Evolutionary conservation across 2,329 filamentous ascomycete genomes (phyloP), one percentile per base, ranked within the genome.

Genomic region (Myrmaecium sp.): DNA sequence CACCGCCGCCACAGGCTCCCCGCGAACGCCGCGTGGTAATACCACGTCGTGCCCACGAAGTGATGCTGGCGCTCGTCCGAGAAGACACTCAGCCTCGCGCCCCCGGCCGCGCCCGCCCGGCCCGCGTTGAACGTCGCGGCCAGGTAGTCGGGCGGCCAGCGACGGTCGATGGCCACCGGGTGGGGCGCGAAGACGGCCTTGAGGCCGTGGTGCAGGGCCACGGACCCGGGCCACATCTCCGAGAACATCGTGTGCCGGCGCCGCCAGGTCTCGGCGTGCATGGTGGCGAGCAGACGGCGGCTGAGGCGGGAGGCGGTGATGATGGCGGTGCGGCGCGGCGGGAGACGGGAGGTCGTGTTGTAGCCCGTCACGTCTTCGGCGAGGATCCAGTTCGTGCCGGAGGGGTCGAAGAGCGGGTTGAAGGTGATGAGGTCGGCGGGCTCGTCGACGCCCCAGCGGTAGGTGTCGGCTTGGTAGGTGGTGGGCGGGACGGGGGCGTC

Each of bases 361-460:
- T 81, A 81, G 25, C 75, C 76, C 1, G 74, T 79, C 10, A 76
- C 63, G 36, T 81, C 75, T 33, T 72, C 60, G 4, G 66, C 60
- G 30, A 82, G 73, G 21, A 80, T 66, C 77, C 77, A 83, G 27
- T 73, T 73, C 3, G 75, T 81, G 28, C 66, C 57, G 6, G 71
- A 62, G 0, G 74, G 65, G 39, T 83, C 74, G 42, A 83, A 83
- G 21, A 83, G 62, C 0, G 78, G 78, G 45, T 81, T 79, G 38
- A 83, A 66, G 0, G 74, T 78, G 44, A 84, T 81, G 27, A 83
- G 61, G 41, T 83, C 77, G 4, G 76, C 76, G 14, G 72, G 65
- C 47, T 82, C 75, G 33, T 66, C 70, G 4, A 79, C 66, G 30
- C 75, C 76, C 51, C 76, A 81, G 29, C 58, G 43, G 36, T 67